phyloP scores from a whole-genome alignment of 805 yeast species.

The Candida schatavii region DNA sequence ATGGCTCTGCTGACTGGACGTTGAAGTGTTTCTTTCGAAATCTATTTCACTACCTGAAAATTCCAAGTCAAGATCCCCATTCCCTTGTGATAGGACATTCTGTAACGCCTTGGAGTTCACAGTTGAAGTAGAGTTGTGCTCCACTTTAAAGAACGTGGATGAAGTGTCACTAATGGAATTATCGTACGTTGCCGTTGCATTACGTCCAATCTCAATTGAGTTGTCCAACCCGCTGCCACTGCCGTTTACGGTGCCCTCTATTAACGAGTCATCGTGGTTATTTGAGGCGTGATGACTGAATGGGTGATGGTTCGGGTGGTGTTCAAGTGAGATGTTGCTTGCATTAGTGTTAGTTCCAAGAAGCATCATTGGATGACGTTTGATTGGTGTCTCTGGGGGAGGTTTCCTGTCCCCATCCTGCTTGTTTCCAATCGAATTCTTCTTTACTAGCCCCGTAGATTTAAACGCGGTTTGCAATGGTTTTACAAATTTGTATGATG shows the following conservation, averaged over 20 bases:
- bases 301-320: constrained; percentile 3
- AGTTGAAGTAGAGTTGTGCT: constrained; percentile 14
- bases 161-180: constrained; percentile 29
- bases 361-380: constrained; percentile 38
- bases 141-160: constrained; percentile 31
- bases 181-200: constrained; percentile 14
- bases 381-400: constrained; percentile 46
- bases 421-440: constrained; percentile 25
- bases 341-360: constrained; percentile 25
- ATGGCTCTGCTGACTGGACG: neutral
- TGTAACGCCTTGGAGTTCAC: constrained; percentile 11
- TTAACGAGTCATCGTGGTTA: constrained; percentile 16
- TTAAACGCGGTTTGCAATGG: constrained; percentile 85
- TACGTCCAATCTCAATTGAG: constrained; percentile 42
- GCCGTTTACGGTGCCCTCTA: constrained; percentile 9
- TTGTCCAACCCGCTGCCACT: constrained; percentile 25
- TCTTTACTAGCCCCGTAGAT: constrained; percentile 68
- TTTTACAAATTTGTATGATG: constrained; percentile 63
- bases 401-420: constrained; percentile 19
- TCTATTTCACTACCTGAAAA: constrained; percentile 4
- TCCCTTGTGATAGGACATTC: constrained; percentile 7
- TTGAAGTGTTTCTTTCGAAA: constrained; percentile 2
- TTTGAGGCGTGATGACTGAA: constrained; percentile 18
- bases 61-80: constrained; percentile 13
- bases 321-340: constrained; percentile 1